A percentile compares a stretch with the other conserved stretches of the same genome.
Evolutionary conservation across 768 basidiomycete genomes (phyloP).

Genomic region (Boletellus ananas): DNA sequence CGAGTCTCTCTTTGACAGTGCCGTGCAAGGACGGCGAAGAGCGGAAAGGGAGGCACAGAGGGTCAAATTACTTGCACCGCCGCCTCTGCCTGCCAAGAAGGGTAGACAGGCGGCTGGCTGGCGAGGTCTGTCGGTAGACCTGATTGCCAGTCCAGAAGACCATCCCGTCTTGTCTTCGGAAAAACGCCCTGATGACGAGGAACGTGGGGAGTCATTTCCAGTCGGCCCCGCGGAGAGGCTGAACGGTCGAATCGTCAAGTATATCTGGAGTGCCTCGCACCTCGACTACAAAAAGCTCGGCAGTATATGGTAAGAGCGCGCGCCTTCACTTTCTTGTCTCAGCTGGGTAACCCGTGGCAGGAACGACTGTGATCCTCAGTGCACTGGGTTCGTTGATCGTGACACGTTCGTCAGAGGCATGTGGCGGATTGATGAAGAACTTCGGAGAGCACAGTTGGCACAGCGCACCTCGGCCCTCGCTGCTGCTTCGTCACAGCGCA

Average conservation of each 20-base stretch:
- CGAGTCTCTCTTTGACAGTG: conserved; percentile 61
- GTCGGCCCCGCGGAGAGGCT: conserved; percentile 46
- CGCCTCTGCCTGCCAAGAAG: conserved; percentile 40
- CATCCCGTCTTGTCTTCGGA: conserved; percentile 14
- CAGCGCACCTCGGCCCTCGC: conserved; percentile 30
- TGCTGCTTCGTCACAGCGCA: conserved; percentile 32
- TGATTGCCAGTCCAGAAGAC: conserved; percentile 47
- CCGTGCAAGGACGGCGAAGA: conserved; percentile 47
- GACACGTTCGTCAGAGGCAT: conserved; percentile 73
- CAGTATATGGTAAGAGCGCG: conserved; percentile 59
- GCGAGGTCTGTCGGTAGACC: conserved; percentile 68
- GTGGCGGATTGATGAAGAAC: conserved; percentile 86
- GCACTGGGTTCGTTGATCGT: conserved; percentile 55
- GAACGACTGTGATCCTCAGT: conserved; percentile 63
- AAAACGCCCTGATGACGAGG: conserved; percentile 19
- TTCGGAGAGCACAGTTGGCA: conserved; percentile 54
- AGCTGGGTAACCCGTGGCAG: conserved; percentile 33
- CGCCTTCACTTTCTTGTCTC: background rate
- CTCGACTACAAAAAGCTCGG: conserved; percentile 50
- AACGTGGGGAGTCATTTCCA: conserved; percentile 23
- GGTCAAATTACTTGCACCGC: conserved; percentile 28
- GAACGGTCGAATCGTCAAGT: conserved; percentile 51
- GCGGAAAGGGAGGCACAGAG: conserved; percentile 32
- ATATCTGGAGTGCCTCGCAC: conserved; percentile 61
- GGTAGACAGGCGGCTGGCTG: conserved; percentile 64